phyloP scores from a whole-genome alignment of 2,329 filamentous ascomycete genomes.

The Sclerotinia minor region DNA sequence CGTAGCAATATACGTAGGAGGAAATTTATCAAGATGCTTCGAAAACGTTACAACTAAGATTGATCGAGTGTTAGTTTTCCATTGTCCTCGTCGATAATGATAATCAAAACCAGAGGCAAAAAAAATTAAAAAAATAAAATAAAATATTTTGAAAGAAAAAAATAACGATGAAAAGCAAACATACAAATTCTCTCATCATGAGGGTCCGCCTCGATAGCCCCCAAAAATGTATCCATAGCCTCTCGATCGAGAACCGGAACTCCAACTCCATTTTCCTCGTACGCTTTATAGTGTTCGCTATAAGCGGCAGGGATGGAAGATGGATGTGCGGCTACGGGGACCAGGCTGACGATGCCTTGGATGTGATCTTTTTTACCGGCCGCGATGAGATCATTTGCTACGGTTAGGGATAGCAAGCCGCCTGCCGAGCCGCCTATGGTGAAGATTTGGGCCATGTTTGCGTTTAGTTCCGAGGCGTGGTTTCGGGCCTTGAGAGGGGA shows the following conservation, averaged over 20 bases:
- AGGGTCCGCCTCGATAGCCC: constrained; percentile 23
- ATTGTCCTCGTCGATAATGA: too few relatives aligned
- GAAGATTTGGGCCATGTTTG: constrained; percentile 29
- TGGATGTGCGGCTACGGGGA: constrained; percentile 34
- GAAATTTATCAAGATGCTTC: background rate
- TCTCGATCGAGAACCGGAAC: constrained; percentile 32
- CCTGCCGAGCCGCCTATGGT: constrained; percentile 36
- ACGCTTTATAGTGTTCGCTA: constrained; percentile 30
- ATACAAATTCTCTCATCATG: constrained; percentile 25
- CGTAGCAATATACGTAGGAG: constrained; percentile 10
- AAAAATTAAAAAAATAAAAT: constrained; percentile 19
- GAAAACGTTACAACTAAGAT: constrained; percentile 12
- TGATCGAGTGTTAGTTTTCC: background rate
- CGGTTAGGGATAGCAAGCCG: constrained; percentile 32
- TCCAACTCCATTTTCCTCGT: constrained; percentile 29
- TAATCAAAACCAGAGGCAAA: background rate
- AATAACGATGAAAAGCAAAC: too few relatives aligned
- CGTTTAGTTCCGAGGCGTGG: constrained; percentile 27
- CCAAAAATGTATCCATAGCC: constrained; percentile 33
- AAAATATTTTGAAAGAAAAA: too few relatives aligned
- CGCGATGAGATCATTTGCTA: constrained; percentile 34
- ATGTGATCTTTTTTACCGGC: constrained; percentile 25
- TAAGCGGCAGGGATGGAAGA: constrained; percentile 30
- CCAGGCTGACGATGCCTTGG: constrained; percentile 34
- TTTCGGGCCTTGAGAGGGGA: constrained; percentile 26